Evolutionary conservation across 495 filamentous ascomycete genomes (phyloP).

Genomic region (Lasiosphaeris hirsuta): DNA sequence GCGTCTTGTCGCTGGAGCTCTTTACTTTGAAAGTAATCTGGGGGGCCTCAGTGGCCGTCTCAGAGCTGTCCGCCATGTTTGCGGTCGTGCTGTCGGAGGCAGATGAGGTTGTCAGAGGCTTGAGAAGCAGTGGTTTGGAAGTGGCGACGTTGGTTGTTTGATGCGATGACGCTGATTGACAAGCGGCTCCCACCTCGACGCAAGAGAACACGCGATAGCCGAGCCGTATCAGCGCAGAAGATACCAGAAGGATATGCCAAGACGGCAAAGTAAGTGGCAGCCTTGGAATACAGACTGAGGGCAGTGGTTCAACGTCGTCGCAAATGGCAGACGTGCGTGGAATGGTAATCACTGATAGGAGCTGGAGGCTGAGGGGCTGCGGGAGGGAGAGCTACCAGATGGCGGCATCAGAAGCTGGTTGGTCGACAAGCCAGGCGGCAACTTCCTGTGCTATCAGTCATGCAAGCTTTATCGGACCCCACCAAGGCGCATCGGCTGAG

Average conservation of each 20-base stretch:
- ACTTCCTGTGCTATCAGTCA: no score
- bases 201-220: neutral
- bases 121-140: neutral
- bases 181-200: neutral
- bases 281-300: neutral
- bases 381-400: neutral
- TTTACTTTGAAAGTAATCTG: slow-evolving; percentile 92
- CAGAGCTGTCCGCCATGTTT: slow-evolving; percentile 54
- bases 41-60: slow-evolving; percentile 43
- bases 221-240: neutral
- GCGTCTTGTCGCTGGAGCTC: slow-evolving; percentile 79
- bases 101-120: neutral
- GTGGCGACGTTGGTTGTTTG: slow-evolving; percentile 10
- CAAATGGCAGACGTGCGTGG: no score
- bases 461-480: neutral
- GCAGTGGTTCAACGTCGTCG: no score
- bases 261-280: neutral
- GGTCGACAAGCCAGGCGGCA: neutral
- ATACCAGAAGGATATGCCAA: neutral
- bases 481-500: neutral
- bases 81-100: neutral
- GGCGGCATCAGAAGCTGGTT: neutral
- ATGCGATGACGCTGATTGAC: slow-evolving; percentile 16
- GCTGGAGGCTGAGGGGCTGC: no score
- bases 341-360: no score